Evolutionary conservation across 345 rosid species (phyloP).

Genomic region (Raphanus raphanistrum): DNA sequence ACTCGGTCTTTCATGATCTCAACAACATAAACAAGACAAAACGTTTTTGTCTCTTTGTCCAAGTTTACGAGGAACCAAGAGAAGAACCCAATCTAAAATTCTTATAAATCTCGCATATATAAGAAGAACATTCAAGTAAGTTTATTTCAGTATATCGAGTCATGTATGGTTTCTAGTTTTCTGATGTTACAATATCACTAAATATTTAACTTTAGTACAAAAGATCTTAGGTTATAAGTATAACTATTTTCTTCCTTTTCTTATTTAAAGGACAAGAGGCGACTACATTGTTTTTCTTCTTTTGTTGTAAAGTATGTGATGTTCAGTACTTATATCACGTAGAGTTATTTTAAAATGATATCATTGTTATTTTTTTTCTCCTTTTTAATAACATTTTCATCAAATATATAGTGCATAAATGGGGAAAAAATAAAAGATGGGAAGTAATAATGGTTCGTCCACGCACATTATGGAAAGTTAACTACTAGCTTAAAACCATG

Average conservation of each 20-base stretch:
- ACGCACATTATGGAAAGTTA: constrained; percentile 22
- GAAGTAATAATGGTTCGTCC: constrained; percentile 8
- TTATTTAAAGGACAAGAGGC: background rate
- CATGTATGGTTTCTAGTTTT: background rate
- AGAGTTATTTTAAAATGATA: background rate
- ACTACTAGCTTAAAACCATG: constrained; percentile 24
- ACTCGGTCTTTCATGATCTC: constrained; percentile 27
- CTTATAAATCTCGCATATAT: constrained; percentile 8
- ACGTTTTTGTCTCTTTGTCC: constrained; percentile 33
- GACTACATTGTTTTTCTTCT: background rate
- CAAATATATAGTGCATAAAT: background rate
- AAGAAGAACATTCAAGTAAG: constrained; percentile 38
- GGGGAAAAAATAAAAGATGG: background rate
- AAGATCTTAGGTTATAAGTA: background rate
- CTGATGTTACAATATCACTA: background rate
- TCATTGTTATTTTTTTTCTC: background rate
- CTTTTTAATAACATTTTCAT: background rate
- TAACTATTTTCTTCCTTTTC: background rate
- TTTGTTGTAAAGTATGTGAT: constrained; percentile 7
- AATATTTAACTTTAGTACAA: background rate
- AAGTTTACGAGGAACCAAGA: constrained; percentile 18
- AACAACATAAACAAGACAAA: constrained; percentile 31
- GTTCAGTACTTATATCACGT: constrained; percentile 12
- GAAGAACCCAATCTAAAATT: background rate
- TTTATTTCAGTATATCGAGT: constrained; percentile 4